Base-by-base conservation (phyloP, 495 filamentous ascomycete genomes). In the Aspergillus nanangensis region DNA sequence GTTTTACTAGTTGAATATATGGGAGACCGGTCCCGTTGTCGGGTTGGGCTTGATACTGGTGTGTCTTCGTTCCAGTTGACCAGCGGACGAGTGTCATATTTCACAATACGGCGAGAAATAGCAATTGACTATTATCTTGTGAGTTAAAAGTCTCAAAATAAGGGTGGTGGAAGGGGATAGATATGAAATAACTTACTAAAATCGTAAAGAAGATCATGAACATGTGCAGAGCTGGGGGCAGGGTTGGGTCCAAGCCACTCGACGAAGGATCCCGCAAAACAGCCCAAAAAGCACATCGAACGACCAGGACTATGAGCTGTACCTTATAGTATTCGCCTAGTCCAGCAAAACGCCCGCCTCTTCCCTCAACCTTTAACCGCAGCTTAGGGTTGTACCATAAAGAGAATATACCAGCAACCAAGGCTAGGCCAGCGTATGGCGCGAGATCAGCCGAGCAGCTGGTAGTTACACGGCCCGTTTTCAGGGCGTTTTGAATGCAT, bases 341-440 rank as follows among this genome's bases (percentile, higher is more conserved):
- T 0, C 88, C 86, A 8, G 70, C 63, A 43, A 91, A 77, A 43
- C 83, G 80, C 21, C 74, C 80, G 32, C 71, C 74, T 51, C 81
- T 74, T 18, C 83, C 80, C 42, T 76, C 72, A n/a, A 81, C 66
- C 53, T 81, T 80, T 50, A 84, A 65, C 48, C 75, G 73, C 55
- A 88, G 71, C 44, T 76, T 77, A 5, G 86, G 86, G 50, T 90
- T 91, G 85, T 87, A 95, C 80, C 84, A 90, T 10, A 82, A 60
- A 2, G 83, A 76, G 5, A 78, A 51, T 20, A 84, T 49, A 19
- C 77, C 79, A 2, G 76, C 62, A 17, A 74, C 47, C 20, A 84
- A 65, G 13, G 75, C 66, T 66, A 59, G 49, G 25, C 55, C 72
- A 48, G 64, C 80, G 45, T 44, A 69, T 32, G 67, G 56, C 45